A percentile compares a stretch with the other conserved stretches of the same genome.
Evolutionary conservation across 257 asterid genomes (phyloP).

Genomic region (Craterostigma plantagineum): DNA sequence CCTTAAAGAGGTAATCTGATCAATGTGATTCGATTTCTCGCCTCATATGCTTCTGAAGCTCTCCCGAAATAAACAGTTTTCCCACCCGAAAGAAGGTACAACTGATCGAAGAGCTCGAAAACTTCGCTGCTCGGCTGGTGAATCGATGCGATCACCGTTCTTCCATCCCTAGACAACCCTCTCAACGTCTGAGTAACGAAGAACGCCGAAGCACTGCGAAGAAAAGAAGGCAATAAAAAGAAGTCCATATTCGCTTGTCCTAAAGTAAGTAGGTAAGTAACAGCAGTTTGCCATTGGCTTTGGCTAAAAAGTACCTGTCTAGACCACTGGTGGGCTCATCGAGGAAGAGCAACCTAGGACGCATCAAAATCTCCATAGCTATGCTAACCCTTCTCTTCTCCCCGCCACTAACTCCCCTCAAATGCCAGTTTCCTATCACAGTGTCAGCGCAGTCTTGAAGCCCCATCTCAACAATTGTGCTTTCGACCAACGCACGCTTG

Average conservation of each 20-base stretch:
- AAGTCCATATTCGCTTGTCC: not conserved
- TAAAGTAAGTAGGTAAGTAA: no score
- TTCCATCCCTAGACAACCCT: constrained; percentile 70
- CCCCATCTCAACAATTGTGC: constrained; percentile 92
- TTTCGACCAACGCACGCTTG: constrained; percentile 59
- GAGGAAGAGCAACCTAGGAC: constrained; percentile 86
- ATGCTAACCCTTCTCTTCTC: constrained; percentile 89
- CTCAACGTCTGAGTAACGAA: constrained; percentile 90
- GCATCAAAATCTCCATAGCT: constrained; percentile 76
- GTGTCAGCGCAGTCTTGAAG: constrained; percentile 97
- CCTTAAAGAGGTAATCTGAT: not conserved
- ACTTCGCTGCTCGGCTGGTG: constrained; percentile 99
- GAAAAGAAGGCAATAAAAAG: not conserved
- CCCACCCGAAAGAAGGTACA: constrained; percentile 84
- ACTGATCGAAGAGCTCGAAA: constrained; percentile 77
- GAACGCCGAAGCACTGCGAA: constrained; percentile 99
- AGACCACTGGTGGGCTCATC: constrained; percentile 99
- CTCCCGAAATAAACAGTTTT: constrained; percentile 80
- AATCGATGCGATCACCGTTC: constrained; percentile 94
- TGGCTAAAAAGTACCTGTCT: no score
- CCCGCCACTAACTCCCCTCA: constrained; percentile 89
- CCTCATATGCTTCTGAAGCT: constrained; percentile 92
- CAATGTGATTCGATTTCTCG: no score
- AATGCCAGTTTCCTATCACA: constrained; percentile 87
- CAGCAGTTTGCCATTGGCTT: no score